Percentiles rank a stretch among this genome's conserved stretches.
Conservation (phyloP, 2,329 filamentous ascomycete species). For the Aspergillus fumigatus region DNA sequence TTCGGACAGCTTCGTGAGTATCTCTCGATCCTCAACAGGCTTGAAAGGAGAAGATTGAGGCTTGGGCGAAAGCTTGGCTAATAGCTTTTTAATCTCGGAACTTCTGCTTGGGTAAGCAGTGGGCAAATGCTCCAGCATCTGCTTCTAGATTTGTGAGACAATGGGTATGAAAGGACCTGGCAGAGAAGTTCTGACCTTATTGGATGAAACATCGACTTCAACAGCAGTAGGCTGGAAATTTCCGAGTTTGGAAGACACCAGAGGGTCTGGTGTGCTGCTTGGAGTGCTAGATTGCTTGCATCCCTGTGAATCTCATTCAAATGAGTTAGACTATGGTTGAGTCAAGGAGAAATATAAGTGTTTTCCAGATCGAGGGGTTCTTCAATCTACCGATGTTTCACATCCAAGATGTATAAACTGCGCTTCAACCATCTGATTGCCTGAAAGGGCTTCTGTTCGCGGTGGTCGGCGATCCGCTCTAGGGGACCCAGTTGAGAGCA, state of each 20-base stretch:
- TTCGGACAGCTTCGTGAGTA: slow-evolving; percentile 69
- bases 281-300: slow-evolving; percentile 22
- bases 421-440: slow-evolving; percentile 16
- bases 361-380: background rate
- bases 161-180: background rate
- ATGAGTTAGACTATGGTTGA: background rate
- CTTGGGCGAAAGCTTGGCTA: slow-evolving; percentile 39
- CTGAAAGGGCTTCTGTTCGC: slow-evolving; percentile 14
- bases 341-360: too few species aligned
- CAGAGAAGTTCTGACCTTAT: slow-evolving; percentile 32
- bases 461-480: slow-evolving; percentile 21
- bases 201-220: slow-evolving; percentile 23
- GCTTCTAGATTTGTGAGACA: slow-evolving; percentile 42
- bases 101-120: slow-evolving; percentile 24
- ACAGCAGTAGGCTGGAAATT: slow-evolving; percentile 23
- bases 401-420: slow-evolving; percentile 17
- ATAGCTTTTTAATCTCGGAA: slow-evolving; percentile 61
- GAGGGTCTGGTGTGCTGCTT: slow-evolving; percentile 25
- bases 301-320: slow-evolving; percentile 13
- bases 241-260: slow-evolving; percentile 33
- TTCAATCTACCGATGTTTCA: slow-evolving; percentile 24
- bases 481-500: slow-evolving; percentile 21
- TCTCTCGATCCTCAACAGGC: slow-evolving; percentile 18
- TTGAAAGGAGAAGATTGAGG: slow-evolving; percentile 17
- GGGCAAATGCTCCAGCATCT: slow-evolving; percentile 42